A percentile compares a stretch with the other conserved stretches of the same genome.
These are phyloP conservation scores for Bruguiera gymnorhiza DNA, from an alignment of 345 rosid genomes.

Conservation along the genomic window DNA sequence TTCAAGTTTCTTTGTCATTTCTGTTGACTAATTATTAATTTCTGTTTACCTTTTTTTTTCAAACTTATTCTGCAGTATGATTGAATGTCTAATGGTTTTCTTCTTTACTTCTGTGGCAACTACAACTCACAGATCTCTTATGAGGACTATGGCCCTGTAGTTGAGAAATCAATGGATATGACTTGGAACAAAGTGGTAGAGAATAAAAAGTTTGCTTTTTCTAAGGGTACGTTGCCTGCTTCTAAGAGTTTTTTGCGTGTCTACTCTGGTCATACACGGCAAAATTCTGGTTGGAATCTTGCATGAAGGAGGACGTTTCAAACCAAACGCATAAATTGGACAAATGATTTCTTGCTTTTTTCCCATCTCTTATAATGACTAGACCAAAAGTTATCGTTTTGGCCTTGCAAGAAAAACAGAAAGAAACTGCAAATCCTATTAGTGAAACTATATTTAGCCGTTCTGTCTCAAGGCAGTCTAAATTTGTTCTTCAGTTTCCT, in stretches of 20 bases:
- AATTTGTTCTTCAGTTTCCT: background rate
- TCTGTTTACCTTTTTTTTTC: background rate
- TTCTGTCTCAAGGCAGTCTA: background rate
- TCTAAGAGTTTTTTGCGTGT: background rate
- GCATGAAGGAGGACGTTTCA: background rate
- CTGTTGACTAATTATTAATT: constrained; percentile 3
- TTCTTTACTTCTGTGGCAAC: background rate
- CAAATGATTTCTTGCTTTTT: background rate
- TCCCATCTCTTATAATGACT: no score
- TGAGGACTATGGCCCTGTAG: constrained; percentile 30
- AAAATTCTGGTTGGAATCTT: background rate
- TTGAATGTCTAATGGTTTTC: background rate
- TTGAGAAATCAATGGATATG: constrained; percentile 38
- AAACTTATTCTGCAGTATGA: background rate
- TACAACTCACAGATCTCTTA: constrained; percentile 18
- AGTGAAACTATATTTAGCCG: background rate
- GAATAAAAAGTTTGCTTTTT: constrained; percentile 31
- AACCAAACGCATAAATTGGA: background rate
- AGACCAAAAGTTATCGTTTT: background rate
- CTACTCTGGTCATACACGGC: background rate
- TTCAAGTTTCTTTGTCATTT: background rate
- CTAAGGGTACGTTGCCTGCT: constrained; percentile 36
- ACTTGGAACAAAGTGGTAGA: constrained; percentile 39
- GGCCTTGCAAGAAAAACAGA: no score
- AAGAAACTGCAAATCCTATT: background rate